These are phyloP conservation scores for Magnusiomyces tetraspermus DNA, from an alignment of 1,139 yeast species.

Conservation along the genomic window DNA sequence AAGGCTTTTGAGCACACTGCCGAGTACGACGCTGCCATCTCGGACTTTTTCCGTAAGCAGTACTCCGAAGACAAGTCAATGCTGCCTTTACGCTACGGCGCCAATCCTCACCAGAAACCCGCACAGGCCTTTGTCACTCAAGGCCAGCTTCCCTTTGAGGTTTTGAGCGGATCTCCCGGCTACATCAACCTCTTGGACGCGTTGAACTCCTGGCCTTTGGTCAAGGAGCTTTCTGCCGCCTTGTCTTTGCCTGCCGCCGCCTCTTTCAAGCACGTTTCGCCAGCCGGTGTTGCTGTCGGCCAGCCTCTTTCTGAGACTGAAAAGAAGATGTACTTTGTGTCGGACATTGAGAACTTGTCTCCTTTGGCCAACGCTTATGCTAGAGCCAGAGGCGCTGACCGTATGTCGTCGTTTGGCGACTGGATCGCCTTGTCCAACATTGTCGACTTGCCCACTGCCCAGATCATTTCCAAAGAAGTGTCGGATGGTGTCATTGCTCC, in stretches of 20 bases:
- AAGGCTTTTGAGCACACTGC: constrained; percentile 99
- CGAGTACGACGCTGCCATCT: constrained; percentile 88
- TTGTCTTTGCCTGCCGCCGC: constrained; percentile 97
- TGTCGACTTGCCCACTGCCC: constrained; percentile 72
- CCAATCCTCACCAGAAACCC: constrained; percentile 98
- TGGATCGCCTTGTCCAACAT: constrained; percentile 70
- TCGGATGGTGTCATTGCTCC: constrained; percentile 99
- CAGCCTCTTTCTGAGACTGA: constrained; percentile 82
- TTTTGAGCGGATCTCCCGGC: constrained; percentile 90
- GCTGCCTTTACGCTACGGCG: constrained; percentile 93
- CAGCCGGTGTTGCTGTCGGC: constrained; percentile 98
- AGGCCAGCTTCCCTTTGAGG: constrained; percentile 90
- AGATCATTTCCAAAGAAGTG: constrained; percentile 93
- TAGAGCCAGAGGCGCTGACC: constrained; percentile 98
- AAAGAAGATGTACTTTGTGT: constrained; percentile 90
- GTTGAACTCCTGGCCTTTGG: constrained; percentile 96
- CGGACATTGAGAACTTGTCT: constrained; percentile 86
- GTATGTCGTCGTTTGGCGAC: constrained; percentile 97
- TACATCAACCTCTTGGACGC: constrained; percentile 94
- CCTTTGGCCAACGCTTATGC: constrained; percentile 98
- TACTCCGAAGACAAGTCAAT: constrained; percentile 85
- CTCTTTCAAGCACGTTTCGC: constrained; percentile 95
- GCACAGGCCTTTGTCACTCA: constrained; percentile 89
- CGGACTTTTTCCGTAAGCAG: constrained; percentile 95
- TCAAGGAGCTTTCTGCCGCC: constrained; percentile 90